Base-by-base conservation (phyloP, 352 stramenopile species). In the Pythium brassicae region DNA sequence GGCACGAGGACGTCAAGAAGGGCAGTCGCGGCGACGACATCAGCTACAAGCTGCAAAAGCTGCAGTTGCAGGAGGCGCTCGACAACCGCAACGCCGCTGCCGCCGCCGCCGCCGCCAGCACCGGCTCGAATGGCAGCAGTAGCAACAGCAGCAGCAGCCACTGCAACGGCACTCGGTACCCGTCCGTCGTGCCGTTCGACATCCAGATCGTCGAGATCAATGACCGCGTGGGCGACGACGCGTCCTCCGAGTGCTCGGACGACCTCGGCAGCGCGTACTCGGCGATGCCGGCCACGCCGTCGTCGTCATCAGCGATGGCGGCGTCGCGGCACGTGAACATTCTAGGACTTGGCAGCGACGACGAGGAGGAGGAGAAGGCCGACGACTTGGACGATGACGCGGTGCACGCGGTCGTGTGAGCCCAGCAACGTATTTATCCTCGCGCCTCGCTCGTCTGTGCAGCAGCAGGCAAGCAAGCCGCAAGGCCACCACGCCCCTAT, bases 1-100 rank as follows among this genome's bases (percentile, higher is more conserved):
- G 78, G 78, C 74, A 78, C n/a, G 74, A 89, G 43, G 78, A 89
- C 59, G 61, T 87, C 32, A 77, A 79, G 52, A 61, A 74, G 52
- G 49, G 59, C 39, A 55, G 61, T 5, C 55, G 74, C 22, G 56
- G 76, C 35, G 72, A 84, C 32, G 58, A 66, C 15, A 48, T 84
- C 43, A 66, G 75, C 55, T 61, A 75, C 61, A 86, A 88, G 54
- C 63, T 88, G 27, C 62, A 78, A 27, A 68, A 78, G 53, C 68
- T 84, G n/a, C 69, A 78, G 50, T 62, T 66, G 2, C 62, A 55
- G 10, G 47, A n/a, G n/a, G n/a, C 35, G 25, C 65, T 43, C 53
- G 63, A 74, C n/a, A 23, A 23, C 37, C 59, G 55, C 40, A 63
- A 35, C 34, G 52, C 53, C 12, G 53, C 44, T 17, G 40, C 34